Evolutionary conservation across 225 moss, liverwort and hornwort genomes (phyloP).

Genomic region (Physcomitrium patens): DNA sequence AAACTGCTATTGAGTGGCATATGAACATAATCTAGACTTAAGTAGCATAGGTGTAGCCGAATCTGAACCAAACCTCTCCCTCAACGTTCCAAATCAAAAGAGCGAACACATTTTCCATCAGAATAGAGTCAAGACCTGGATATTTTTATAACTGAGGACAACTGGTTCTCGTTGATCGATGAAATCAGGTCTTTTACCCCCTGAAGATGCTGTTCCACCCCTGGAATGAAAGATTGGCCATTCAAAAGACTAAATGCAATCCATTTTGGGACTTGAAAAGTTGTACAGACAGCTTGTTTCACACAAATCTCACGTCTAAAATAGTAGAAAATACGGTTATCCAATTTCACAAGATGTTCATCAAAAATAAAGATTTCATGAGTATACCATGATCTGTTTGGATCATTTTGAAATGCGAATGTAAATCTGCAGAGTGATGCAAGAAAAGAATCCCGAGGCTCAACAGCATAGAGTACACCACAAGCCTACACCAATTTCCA

Average conservation of each 20-base stretch:
- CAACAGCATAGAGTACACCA: constrained; percentile 85
- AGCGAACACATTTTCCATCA: background rate
- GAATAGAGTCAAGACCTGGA: constrained; percentile 54
- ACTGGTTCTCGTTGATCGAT: constrained; percentile 74
- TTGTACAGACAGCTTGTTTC: constrained; percentile 12
- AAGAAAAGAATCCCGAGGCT: constrained; percentile 93
- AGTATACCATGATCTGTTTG: constrained; percentile 58
- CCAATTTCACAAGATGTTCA: constrained; percentile 12
- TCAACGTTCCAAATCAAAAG: constrained; percentile 40
- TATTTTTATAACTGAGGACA: constrained; percentile 84
- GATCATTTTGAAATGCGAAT: constrained; percentile 68
- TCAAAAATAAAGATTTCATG: constrained; percentile 12
- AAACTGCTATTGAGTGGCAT: constrained; percentile 16
- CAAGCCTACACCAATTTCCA: constrained; percentile 66
- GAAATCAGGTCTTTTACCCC: constrained; percentile 59
- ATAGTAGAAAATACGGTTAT: background rate
- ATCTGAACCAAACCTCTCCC: constrained; percentile 44
- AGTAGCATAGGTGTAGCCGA: background rate
- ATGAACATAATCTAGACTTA: constrained; percentile 7
- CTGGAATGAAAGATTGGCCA: constrained; percentile 37
- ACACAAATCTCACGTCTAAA: constrained; percentile 1
- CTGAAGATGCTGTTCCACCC: constrained; percentile 62
- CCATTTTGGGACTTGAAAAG: constrained; percentile 20
- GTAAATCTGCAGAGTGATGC: constrained; percentile 95
- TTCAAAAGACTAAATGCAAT: constrained; percentile 30